phyloP scores from a whole-genome alignment of 148 eudicot genomes.

The Euryodendron excelsum region DNA sequence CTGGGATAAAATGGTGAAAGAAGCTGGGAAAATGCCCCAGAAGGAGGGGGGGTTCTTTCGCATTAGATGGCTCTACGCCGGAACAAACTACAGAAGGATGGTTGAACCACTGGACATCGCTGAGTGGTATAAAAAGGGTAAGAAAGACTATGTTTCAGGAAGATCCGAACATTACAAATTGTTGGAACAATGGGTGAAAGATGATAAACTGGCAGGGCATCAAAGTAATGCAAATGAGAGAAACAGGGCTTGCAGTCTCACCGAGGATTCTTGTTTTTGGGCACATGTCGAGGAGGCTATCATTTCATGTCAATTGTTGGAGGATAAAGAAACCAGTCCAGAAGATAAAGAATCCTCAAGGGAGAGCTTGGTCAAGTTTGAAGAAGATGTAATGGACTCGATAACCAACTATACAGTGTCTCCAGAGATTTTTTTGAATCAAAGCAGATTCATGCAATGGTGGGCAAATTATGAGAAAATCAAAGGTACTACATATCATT shows the following conservation, averaged over 20 bases:
- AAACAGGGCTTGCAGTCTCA: conserved; percentile 22
- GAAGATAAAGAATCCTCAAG: background rate
- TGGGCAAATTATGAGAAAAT: conserved; percentile 21
- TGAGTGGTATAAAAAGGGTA: conserved; percentile 28
- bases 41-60: conserved; percentile 14
- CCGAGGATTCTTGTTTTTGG: conserved; percentile 46
- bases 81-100: conserved; percentile 32
- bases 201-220: background rate
- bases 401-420: conserved; percentile 17
- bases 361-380: conserved; percentile 17
- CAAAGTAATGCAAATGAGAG: background rate
- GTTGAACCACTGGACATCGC: conserved; percentile 42
- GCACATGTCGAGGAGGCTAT: conserved; percentile 38
- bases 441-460: conserved; percentile 40
- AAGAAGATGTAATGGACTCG: conserved; percentile 24
- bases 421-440: conserved; percentile 27
- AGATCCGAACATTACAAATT: conserved; percentile 30
- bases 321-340: background rate
- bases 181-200: conserved; percentile 29
- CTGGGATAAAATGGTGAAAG: conserved; percentile 25
- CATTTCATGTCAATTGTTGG: conserved; percentile 10
- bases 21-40: conserved; percentile 27
- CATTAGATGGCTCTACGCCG: conserved; percentile 9
- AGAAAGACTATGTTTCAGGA: conserved; percentile 17
- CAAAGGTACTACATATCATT: conserved; percentile 12